These are phyloP conservation scores for Ceratobasidium sp. DNA, from an alignment of 1,284 basidiomycete genomes.

Conservation along the genomic window DNA sequence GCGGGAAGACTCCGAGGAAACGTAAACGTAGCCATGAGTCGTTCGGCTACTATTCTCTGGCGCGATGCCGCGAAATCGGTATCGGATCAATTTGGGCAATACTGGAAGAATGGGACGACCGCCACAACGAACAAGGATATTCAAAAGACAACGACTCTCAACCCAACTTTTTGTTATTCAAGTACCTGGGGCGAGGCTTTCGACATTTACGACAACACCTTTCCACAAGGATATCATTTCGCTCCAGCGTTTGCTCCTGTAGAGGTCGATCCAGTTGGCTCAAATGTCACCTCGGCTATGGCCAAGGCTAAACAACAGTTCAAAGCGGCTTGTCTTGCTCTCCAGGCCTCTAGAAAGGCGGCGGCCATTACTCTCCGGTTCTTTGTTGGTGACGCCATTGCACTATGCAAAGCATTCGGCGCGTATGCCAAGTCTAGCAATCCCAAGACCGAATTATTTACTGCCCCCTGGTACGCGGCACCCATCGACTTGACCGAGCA, in stretches of 20 bases:
- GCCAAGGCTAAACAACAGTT: conserved; percentile 58
- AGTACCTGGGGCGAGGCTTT: not conserved
- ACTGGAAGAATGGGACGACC: conserved; percentile 2
- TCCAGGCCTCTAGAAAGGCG: conserved; percentile 51
- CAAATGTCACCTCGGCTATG: conserved; percentile 51
- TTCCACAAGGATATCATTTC: conserved; percentile 24
- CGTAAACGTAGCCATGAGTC: not conserved
- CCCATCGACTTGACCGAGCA: conserved; percentile 6
- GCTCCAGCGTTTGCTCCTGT: conserved; percentile 18
- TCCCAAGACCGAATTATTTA: not conserved
- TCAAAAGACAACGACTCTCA: not conserved
- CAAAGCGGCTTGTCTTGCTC: conserved; percentile 58
- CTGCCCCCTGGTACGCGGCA: not conserved
- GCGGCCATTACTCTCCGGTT: conserved; percentile 23
- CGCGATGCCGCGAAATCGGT: not conserved
- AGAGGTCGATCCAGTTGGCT: not conserved
- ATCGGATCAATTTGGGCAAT: not conserved
- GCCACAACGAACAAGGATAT: conserved; percentile 15
- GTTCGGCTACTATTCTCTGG: not conserved
- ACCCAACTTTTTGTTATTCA: conserved; percentile 12
- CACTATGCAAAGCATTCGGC: not conserved
- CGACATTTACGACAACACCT: not conserved
- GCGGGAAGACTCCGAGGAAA: not conserved
- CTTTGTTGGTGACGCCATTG: conserved; percentile 6
- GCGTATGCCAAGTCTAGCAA: conserved; percentile 45